Conservation (phyloP, 1,139 yeast genomes). For the Pichia sp. region DNA sequence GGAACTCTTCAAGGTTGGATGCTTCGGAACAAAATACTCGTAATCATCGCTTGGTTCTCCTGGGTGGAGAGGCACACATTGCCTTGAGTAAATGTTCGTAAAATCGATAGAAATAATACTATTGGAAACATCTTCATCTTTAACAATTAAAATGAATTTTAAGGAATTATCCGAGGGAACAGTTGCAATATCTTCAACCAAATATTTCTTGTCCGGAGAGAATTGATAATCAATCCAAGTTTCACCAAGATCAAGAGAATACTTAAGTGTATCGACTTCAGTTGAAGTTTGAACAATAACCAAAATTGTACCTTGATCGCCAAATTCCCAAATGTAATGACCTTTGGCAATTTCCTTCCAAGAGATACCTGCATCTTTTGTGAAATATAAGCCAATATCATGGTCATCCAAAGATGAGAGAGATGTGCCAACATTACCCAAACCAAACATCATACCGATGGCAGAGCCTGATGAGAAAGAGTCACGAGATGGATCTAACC, state of each 20-base stretch:
- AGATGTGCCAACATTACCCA: constrained; percentile 81
- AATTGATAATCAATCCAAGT: constrained; percentile 70
- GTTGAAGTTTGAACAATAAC: constrained; percentile 61
- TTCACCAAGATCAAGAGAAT: constrained; percentile 76
- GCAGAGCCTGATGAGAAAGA: constrained; percentile 88
- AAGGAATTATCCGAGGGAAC: constrained; percentile 87
- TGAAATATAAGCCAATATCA: constrained; percentile 52
- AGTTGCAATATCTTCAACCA: constrained; percentile 73
- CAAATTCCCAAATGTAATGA: constrained; percentile 87
- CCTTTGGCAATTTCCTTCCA: constrained; percentile 82
- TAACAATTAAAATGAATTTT: constrained; percentile 55
- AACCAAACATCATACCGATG: constrained; percentile 79
- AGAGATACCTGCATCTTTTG: constrained; percentile 82
- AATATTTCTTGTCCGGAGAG: constrained; percentile 46
- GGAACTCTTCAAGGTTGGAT: constrained; percentile 54
- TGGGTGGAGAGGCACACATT: constrained; percentile 63
- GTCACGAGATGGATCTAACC: constrained; percentile 70
- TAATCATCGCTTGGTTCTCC: constrained; percentile 58
- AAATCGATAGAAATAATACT: constrained; percentile 65
- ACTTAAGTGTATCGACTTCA: constrained; percentile 54
- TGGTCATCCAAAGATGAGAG: constrained; percentile 46
- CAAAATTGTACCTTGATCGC: constrained; percentile 87
- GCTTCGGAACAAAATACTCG: constrained; percentile 77
- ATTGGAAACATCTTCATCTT: constrained; percentile 37
- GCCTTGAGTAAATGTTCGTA: constrained; percentile 54